Conservation (phyloP, 208 protist genomes). For the Leishmania aethiopica region DNA sequence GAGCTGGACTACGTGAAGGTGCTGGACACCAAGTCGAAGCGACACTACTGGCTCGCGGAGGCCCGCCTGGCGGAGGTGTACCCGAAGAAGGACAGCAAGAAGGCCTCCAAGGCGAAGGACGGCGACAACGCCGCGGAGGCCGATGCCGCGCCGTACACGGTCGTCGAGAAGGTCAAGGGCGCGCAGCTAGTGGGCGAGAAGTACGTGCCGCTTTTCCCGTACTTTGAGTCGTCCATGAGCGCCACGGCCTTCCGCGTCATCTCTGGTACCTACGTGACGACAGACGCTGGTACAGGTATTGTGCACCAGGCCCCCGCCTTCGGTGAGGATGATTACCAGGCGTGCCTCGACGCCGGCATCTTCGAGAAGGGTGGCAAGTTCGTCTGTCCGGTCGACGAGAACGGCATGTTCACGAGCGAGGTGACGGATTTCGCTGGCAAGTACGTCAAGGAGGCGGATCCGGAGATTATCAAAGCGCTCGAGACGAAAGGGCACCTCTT, state of each 20-base stretch:
- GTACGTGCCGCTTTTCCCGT: slow-evolving; percentile 98
- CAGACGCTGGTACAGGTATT: slow-evolving; percentile 98
- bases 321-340: slow-evolving; percentile 99
- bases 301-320: slow-evolving; percentile 99
- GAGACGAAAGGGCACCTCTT: slow-evolving; percentile 94
- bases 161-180: slow-evolving; percentile 90
- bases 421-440: slow-evolving; percentile 96
- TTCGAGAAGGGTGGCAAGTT: slow-evolving; percentile 82
- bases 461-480: slow-evolving; percentile 94
- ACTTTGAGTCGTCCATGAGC: slow-evolving; percentile 87
- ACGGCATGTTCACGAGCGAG: slow-evolving; percentile 96
- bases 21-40: slow-evolving; percentile 81
- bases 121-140: slow-evolving; percentile 12
- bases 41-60: slow-evolving; percentile 89
- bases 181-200: slow-evolving; percentile 85
- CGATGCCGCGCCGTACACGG: slow-evolving; percentile 54
- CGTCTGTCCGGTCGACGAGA: slow-evolving; percentile 99
- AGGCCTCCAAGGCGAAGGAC: slow-evolving; percentile 17
- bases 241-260: slow-evolving; percentile 94
- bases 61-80: slow-evolving; percentile 75
- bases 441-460: slow-evolving; percentile 98
- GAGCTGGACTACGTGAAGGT: slow-evolving; percentile 98
- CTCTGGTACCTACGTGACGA: slow-evolving; percentile 97
- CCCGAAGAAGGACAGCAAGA: slow-evolving; percentile 66
- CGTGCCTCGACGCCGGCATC: slow-evolving; percentile 95